Evolutionary conservation across 768 basidiomycete genomes (phyloP).

Genomic region (Cystobasidium onofrii): DNA sequence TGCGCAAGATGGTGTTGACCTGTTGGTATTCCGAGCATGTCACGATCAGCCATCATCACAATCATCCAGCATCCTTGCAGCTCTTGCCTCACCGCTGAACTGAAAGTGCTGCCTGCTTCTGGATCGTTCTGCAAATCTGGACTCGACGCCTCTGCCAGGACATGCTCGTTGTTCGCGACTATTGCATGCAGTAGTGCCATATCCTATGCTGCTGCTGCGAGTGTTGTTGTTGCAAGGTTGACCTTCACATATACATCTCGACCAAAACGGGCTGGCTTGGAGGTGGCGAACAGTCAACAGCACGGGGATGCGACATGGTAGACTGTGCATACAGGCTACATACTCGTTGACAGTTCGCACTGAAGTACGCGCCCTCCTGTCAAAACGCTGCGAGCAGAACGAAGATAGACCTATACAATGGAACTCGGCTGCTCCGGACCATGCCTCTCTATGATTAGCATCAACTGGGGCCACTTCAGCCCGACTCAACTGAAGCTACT

Average conservation of each 20-base stretch:
- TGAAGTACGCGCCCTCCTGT: too few relatives aligned
- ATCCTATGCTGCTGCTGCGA: background rate
- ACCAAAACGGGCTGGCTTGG: background rate
- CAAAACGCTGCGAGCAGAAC: too few relatives aligned
- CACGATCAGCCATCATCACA: background rate
- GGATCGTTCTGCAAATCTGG: conserved; percentile 8
- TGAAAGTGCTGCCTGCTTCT: conserved; percentile 24
- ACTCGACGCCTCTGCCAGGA: conserved; percentile 10
- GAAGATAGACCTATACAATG: too few relatives aligned
- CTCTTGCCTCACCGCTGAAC: background rate
- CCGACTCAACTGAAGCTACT: too few relatives aligned
- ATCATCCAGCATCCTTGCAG: background rate
- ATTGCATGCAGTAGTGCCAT: conserved; percentile 13
- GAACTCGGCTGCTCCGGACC: too few relatives aligned
- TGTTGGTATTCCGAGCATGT: background rate
- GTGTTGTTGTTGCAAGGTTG: background rate
- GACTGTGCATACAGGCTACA: too few relatives aligned
- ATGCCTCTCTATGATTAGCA: too few relatives aligned
- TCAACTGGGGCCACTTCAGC: too few relatives aligned
- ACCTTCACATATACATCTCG: background rate
- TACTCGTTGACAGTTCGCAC: too few relatives aligned
- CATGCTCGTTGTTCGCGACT: background rate
- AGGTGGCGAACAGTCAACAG: background rate
- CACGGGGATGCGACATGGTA: too few relatives aligned
- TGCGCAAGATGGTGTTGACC: conserved; percentile 68